Evolutionary conservation across 2,329 filamentous ascomycete genomes (phyloP).

Genomic region (Xylaria sp.): DNA sequence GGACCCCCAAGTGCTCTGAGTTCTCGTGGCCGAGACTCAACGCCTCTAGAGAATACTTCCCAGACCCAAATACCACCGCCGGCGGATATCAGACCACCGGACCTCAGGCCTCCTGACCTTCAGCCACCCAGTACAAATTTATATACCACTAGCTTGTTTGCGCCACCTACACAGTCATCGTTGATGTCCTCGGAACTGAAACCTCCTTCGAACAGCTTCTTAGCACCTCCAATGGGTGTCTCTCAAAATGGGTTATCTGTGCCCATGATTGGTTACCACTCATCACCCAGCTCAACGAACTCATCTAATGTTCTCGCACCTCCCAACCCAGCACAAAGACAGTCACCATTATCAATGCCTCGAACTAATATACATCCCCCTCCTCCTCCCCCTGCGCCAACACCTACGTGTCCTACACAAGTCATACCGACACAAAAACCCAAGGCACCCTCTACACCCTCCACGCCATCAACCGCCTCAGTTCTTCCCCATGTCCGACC

Average conservation of each 20-base stretch:
- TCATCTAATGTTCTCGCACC: conserved; percentile 58
- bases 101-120: conserved; percentile 46
- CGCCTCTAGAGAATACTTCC: conserved; percentile 23
- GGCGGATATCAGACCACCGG: conserved; percentile 41
- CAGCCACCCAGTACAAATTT: conserved; percentile 40
- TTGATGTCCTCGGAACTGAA: conserved; percentile 47
- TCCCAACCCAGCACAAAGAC: conserved; percentile 56
- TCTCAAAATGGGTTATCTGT: conserved; percentile 49
- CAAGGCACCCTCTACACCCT: conserved; percentile 32
- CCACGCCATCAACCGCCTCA: conserved; percentile 23
- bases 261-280: conserved; percentile 53
- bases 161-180: conserved; percentile 45
- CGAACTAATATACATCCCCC: conserved; percentile 44
- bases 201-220: conserved; percentile 47
- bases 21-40: conserved; percentile 11
- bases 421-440: conserved; percentile 36
- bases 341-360: conserved; percentile 53
- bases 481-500: conserved; percentile 28
- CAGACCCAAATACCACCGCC: conserved; percentile 36
- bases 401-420: conserved; percentile 28
- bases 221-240: conserved; percentile 49
- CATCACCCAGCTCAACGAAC: conserved; percentile 36
- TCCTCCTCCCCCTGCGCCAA: conserved; percentile 18
- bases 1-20: not conserved
- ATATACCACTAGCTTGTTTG: conserved; percentile 52